These are phyloP conservation scores for Pseudogymnoascus sp. DNA, from an alignment of 2,329 filamentous ascomycete species.

Conservation along the genomic window DNA sequence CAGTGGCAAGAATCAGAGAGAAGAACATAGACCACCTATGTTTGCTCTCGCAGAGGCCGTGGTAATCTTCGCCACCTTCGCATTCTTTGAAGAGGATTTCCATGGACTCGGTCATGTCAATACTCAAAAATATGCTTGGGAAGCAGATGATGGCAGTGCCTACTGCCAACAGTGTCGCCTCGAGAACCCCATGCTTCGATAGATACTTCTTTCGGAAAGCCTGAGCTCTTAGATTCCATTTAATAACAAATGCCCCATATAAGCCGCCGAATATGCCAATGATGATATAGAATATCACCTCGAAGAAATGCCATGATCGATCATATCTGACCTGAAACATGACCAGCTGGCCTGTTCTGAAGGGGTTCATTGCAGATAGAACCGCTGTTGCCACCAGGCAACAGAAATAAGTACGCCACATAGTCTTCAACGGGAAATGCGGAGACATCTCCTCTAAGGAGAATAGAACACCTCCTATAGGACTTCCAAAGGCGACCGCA, in stretches of 20 bases:
- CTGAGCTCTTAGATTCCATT: constrained; percentile 88
- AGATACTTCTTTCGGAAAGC: constrained; percentile 92
- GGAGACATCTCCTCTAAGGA: constrained; percentile 97
- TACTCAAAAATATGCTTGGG: constrained; percentile 86
- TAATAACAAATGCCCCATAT: constrained; percentile 94
- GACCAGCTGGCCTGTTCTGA: constrained; percentile 91
- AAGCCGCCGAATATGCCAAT: constrained; percentile 89
- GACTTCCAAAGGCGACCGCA: constrained; percentile 92
- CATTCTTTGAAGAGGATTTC: constrained; percentile 94
- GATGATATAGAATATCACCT: constrained; percentile 83
- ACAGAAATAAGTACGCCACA: constrained; percentile 98
- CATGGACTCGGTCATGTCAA: constrained; percentile 99
- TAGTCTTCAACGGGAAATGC: constrained; percentile 90
- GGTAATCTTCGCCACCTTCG: constrained; percentile 78
- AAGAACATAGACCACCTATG: constrained; percentile 70
- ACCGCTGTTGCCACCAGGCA: constrained; percentile 90
- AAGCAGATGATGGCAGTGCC: constrained; percentile 90
- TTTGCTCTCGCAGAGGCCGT: constrained; percentile 73
- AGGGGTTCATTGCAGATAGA: constrained; percentile 91
- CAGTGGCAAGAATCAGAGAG: constrained; percentile 69
- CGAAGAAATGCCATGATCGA: constrained; percentile 95
- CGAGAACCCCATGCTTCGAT: constrained; percentile 70
- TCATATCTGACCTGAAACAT: constrained; percentile 99
- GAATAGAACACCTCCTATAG: constrained; percentile 93
- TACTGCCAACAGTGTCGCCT: constrained; percentile 74